Evolutionary conservation across 1,284 basidiomycete species (phyloP), one percentile per base, ranked within the genome.

Genomic region (Melampsora americana): DNA sequence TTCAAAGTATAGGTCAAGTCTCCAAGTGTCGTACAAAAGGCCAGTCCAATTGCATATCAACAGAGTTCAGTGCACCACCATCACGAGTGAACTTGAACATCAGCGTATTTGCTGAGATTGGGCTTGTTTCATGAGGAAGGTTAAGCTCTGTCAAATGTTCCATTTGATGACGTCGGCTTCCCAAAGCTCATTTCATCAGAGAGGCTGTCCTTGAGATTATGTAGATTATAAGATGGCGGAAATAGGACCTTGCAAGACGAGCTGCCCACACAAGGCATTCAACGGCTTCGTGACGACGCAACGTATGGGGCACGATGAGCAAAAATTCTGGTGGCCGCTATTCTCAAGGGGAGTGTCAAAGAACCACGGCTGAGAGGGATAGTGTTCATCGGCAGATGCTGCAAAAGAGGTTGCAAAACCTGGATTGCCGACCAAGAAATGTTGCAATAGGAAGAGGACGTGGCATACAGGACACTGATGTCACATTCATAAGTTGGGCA

Each of bases 401-500:
- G 4, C 28, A n/a, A 59, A 1, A 59, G 20, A 14, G 3, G 53
- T 59, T n/a, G 1, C 5, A n/a, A n/a, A 9, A 59, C 6, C 28
- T 28, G 28, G 20, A 23, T 59, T 59, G 5, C 3, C 28, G n/a
- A 18, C 7, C 28, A 28, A 1, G n/a, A 7, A 18, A n/a, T 5
- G 20, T 48, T 39, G 32, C 12, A 18, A 61, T 23, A 20, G 65
- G 46, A n/a, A n/a, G n/a, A n/a, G n/a, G n/a, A n/a, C n/a, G 59
- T 44, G 12, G 77, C 69, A 32, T 78, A 67, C 53, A 78, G 76
- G 42, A 32, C 75, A 67, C 46, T 46, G 73, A 68, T 48, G 26
- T 75, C 44, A 11, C 70, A 59, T 23, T n/a, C 53, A 59, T 28
- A 23, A 23, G 53, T n/a, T n/a, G 28, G 53, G 28, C 12, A 23